Evolutionary conservation across 306 rosid genomes (phyloP).

Genomic region (Luffa aegyptiaca): DNA sequence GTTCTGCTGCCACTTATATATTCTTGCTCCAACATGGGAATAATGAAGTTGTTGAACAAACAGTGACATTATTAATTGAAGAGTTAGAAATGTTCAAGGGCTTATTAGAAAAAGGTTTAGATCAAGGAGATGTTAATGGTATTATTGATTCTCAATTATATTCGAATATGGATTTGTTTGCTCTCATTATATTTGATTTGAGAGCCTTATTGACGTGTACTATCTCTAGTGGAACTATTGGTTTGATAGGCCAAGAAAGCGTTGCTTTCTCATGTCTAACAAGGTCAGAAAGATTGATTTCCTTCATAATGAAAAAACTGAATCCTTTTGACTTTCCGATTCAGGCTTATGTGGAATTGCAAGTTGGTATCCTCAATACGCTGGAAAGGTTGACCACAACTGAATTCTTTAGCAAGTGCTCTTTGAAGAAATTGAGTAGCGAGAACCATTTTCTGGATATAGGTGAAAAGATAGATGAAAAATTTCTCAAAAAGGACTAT

Average conservation of each 20-base stretch:
- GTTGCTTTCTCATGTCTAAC: slow-evolving; percentile 34
- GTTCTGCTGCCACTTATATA: slow-evolving; percentile 85
- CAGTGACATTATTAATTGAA: slow-evolving; percentile 41
- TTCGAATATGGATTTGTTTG: slow-evolving; percentile 59
- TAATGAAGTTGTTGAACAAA: slow-evolving; percentile 70
- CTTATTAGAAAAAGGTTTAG: slow-evolving; percentile 31
- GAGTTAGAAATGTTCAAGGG: slow-evolving; percentile 65
- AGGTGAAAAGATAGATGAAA: slow-evolving; percentile 20
- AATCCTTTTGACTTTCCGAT: slow-evolving; percentile 65
- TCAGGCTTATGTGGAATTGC: slow-evolving; percentile 60
- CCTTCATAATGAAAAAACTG: slow-evolving; percentile 45
- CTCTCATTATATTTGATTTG: slow-evolving; percentile 72
- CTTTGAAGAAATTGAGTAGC: slow-evolving; percentile 26
- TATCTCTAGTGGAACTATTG: slow-evolving; percentile 33
- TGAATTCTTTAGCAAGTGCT: slow-evolving; percentile 53
- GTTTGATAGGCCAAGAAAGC: slow-evolving; percentile 44
- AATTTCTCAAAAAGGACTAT: slow-evolving; percentile 21
- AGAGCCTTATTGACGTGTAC: slow-evolving; percentile 65
- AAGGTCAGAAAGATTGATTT: slow-evolving; percentile 51
- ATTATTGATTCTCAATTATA: slow-evolving; percentile 25
- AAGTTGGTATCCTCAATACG: slow-evolving; percentile 48
- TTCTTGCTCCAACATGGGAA: slow-evolving; percentile 88
- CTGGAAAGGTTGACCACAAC: slow-evolving; percentile 52
- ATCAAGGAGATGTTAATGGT: slow-evolving; percentile 23
- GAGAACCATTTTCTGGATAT: slow-evolving; percentile 23